These are phyloP conservation scores for Picochlorum costavermella DNA, from an alignment of 139 green algal genomes.

Conservation along the genomic window DNA sequence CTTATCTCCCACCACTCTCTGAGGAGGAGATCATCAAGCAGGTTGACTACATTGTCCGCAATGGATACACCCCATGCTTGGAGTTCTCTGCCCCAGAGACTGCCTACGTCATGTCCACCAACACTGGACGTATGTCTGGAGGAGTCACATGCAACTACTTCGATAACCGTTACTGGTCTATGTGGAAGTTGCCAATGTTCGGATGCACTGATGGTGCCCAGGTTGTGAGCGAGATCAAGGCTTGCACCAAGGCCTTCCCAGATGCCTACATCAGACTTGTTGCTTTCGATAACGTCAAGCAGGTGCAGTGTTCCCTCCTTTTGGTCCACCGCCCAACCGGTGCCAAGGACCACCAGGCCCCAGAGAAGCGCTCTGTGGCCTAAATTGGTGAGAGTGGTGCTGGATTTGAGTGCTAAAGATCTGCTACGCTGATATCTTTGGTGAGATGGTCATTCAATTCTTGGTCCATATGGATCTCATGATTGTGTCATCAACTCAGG, in stretches of 20 bases:
- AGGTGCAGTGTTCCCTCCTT: slow-evolving; percentile 54
- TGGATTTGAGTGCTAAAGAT: no score
- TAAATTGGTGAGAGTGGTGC: no score
- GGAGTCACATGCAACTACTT: slow-evolving; percentile 48
- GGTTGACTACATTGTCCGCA: slow-evolving; percentile 92
- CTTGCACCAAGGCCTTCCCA: slow-evolving; percentile 82
- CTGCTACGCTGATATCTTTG: no score
- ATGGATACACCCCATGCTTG: slow-evolving; percentile 80
- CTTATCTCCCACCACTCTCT: slow-evolving; percentile 92
- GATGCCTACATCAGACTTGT: slow-evolving; percentile 85
- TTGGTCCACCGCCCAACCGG: slow-evolving; percentile 17
- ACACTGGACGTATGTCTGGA: slow-evolving; percentile 52
- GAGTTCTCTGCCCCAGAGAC: slow-evolving; percentile 81
- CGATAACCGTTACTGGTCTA: slow-evolving; percentile 94
- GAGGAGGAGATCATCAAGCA: slow-evolving; percentile 83
- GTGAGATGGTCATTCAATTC: no score
- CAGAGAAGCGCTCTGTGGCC: slow-evolving; percentile 16
- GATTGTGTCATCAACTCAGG: no score
- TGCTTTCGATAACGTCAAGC: slow-evolving; percentile 59
- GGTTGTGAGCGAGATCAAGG: slow-evolving; percentile 83
- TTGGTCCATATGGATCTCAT: no score
- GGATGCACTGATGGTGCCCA: slow-evolving; percentile 87
- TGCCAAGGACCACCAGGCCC: slow-evolving; percentile 9
- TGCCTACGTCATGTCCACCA: slow-evolving; percentile 58
- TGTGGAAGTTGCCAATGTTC: slow-evolving; percentile 99